phyloP scores from a whole-genome alignment of 2,329 filamentous ascomycete species.

The Claviceps digitariae region DNA sequence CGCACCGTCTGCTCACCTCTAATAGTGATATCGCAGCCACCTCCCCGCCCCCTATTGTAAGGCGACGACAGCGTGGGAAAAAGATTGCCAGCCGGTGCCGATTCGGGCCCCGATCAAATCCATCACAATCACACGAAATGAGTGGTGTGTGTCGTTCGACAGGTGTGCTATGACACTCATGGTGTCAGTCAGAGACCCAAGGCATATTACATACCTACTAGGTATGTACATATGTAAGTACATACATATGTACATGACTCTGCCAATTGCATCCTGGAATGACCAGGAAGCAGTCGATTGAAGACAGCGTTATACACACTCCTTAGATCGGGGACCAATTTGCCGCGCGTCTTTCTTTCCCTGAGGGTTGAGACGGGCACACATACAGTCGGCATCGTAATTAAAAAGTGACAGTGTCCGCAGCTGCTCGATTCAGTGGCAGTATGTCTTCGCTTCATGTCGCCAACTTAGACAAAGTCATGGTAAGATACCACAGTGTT shows the following conservation, averaged over 20 bases:
- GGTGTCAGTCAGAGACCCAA: background rate
- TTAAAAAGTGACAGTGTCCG: background rate
- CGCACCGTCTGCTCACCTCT: background rate
- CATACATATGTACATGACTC: background rate
- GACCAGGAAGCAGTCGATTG: background rate
- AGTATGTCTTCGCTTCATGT: background rate
- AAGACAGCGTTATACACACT: background rate
- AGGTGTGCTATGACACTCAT: background rate
- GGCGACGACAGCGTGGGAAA: background rate
- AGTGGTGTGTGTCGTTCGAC: background rate
- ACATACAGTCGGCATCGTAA: background rate
- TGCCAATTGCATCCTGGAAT: background rate
- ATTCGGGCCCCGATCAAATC: background rate
- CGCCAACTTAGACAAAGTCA: background rate
- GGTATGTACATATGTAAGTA: background rate
- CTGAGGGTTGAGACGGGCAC: background rate
- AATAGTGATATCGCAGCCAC: background rate
- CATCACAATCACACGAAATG: background rate
- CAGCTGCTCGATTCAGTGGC: background rate
- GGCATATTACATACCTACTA: background rate
- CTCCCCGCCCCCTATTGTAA: background rate
- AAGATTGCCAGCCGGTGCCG: background rate
- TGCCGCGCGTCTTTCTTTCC: background rate
- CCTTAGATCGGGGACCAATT: background rate
- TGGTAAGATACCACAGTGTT: background rate